These are phyloP conservation scores for Beta vulgaris DNA, from an alignment of 148 eudicot species.

Conservation along the genomic window DNA sequence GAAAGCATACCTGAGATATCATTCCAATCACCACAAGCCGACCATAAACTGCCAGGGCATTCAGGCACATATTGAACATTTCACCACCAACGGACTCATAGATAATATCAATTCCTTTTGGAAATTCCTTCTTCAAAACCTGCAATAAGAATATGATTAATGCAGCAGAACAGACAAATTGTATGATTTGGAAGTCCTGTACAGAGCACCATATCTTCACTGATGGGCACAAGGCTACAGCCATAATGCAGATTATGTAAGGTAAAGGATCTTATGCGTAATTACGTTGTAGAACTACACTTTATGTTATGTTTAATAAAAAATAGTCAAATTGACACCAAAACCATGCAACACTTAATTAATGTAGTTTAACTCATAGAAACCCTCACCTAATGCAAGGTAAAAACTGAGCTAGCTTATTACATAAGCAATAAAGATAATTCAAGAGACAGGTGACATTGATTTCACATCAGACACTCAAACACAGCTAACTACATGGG, in stretches of 20 bases:
- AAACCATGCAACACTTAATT: too few relatives aligned
- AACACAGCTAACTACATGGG: too few relatives aligned
- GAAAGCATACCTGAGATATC: constrained; percentile 85
- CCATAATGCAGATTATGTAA: neutral
- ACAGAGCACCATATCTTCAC: neutral
- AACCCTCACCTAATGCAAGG: too few relatives aligned
- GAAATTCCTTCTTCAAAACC: constrained; percentile 85
- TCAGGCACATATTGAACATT: constrained; percentile 84
- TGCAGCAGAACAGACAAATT: neutral
- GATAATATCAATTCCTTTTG: constrained; percentile 81
- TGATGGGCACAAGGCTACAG: neutral
- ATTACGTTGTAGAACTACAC: neutral
- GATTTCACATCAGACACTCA: too few relatives aligned
- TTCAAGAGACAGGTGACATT: too few relatives aligned
- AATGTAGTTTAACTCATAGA: too few relatives aligned
- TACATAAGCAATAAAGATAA: too few relatives aligned
- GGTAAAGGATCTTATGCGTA: neutral
- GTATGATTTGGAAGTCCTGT: too few relatives aligned
- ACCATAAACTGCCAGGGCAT: constrained; percentile 80
- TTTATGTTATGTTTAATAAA: too few relatives aligned
- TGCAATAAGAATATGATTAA: constrained; percentile 28
- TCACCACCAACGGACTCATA: constrained; percentile 95
- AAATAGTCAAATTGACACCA: too few relatives aligned
- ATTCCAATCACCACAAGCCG: constrained; percentile 90
- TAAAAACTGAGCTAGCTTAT: too few relatives aligned